A percentile compares a stretch with the other conserved stretches of the same genome.
These are phyloP conservation scores for Mycosphaerella sp. DNA, from an alignment of 2,329 filamentous ascomycete genomes.

Conservation along the genomic window DNA sequence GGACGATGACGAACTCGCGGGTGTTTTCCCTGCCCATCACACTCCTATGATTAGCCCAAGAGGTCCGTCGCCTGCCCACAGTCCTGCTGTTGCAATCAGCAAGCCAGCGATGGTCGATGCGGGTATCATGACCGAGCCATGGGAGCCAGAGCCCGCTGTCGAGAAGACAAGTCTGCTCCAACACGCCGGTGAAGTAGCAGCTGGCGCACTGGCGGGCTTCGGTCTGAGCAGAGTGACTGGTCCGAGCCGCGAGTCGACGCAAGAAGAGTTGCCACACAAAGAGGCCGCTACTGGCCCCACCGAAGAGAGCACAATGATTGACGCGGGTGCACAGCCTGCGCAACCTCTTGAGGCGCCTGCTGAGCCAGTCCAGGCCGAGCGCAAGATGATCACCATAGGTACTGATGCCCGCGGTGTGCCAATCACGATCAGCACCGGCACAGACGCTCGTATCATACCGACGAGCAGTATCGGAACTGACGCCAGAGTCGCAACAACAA, in stretches of 20 bases:
- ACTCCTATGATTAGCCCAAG: slow-evolving; percentile 7
- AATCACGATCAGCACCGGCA: slow-evolving; percentile 11
- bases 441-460: slow-evolving; percentile 13
- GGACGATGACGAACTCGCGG: slow-evolving; percentile 11
- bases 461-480: slow-evolving; percentile 13
- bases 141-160: slow-evolving; percentile 36
- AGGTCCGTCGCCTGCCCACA: neutral
- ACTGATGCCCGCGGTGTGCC: slow-evolving; percentile 13
- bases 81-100: neutral
- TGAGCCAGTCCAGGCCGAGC: neutral
- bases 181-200: slow-evolving; percentile 28
- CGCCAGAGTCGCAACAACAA: slow-evolving; percentile 6
- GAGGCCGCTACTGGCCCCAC: neutral
- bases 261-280: neutral
- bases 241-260: neutral
- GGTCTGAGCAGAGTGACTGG: slow-evolving; percentile 28
- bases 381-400: slow-evolving; percentile 11
- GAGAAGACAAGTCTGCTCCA: slow-evolving; percentile 18
- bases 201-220: slow-evolving; percentile 32
- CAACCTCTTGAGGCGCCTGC: neutral
- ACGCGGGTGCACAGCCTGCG: slow-evolving; percentile 2
- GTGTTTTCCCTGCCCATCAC: slow-evolving; percentile 1
- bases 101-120: slow-evolving; percentile 51
- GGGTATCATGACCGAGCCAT: slow-evolving; percentile 57
- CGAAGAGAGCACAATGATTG: neutral